These are phyloP conservation scores for Hebeloma cylindrosporum DNA, from an alignment of 768 basidiomycete genomes.

Conservation along the genomic window DNA sequence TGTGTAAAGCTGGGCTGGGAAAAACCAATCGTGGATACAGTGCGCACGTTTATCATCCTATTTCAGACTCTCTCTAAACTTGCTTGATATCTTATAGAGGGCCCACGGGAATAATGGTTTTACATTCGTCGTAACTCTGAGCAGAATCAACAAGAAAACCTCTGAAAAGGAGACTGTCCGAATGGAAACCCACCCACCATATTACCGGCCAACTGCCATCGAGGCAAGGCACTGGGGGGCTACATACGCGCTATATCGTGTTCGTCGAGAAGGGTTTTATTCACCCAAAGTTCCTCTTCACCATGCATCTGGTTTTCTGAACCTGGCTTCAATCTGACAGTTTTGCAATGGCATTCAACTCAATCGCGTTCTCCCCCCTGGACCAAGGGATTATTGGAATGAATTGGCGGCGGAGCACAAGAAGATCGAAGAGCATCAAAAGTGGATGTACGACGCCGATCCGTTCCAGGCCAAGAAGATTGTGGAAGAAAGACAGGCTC, in stretches of 20 bases:
- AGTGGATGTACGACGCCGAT: conserved; percentile 88
- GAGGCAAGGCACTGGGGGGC: conserved; percentile 94
- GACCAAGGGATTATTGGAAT: conserved; percentile 87
- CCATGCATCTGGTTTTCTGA: conserved; percentile 19
- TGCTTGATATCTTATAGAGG: conserved; percentile 34
- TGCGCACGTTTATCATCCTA: conserved; percentile 32
- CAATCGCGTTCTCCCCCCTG: conserved; percentile 75
- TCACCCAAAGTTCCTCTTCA: conserved; percentile 7
- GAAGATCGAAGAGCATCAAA: conserved; percentile 60
- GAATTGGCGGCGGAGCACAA: conserved; percentile 72
- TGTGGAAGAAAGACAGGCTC: conserved; percentile 65
- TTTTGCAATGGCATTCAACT: conserved; percentile 76
- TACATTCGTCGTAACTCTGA: conserved; percentile 70
- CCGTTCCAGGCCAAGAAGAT: conserved; percentile 75
- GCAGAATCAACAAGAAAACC: conserved; percentile 66
- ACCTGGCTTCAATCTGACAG: conserved; percentile 40
- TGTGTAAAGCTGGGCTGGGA: conserved; percentile 93
- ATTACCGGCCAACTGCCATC: conserved; percentile 60
- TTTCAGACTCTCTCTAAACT: conserved; percentile 2
- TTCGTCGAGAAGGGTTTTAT: conserved; percentile 38
- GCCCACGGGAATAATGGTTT: conserved; percentile 46
- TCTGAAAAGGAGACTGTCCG: conserved; percentile 67
- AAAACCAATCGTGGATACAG: conserved; percentile 76
- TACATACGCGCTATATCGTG: conserved; percentile 83
- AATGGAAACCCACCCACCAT: conserved; percentile 72